Evolutionary conservation across 345 rosid species (phyloP).

Genomic region (Eucalyptus globulus): DNA sequence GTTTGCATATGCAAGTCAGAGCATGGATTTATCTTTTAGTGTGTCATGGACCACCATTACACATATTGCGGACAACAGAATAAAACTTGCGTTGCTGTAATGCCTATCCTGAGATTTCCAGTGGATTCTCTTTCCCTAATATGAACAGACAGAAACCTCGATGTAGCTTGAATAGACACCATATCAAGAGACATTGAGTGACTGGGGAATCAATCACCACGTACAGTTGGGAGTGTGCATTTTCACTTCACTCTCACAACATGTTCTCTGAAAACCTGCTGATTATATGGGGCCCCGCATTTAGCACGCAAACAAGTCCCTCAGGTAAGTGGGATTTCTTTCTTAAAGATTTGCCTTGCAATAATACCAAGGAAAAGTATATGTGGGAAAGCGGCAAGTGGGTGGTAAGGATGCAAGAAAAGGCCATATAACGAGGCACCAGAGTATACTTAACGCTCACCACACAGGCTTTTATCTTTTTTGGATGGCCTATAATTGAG

Average conservation of each 20-base stretch:
- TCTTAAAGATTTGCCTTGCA: neutral
- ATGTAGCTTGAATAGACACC: neutral
- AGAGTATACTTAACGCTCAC: neutral
- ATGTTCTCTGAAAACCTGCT: neutral
- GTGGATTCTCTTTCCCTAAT: neutral
- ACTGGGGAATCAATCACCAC: neutral
- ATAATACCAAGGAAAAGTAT: neutral
- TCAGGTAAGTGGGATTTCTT: neutral
- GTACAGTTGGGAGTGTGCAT: neutral
- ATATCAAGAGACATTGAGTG: neutral
- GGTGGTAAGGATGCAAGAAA: neutral
- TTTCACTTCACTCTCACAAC: neutral
- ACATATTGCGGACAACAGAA: neutral
- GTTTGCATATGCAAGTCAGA: neutral
- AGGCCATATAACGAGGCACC: neutral
- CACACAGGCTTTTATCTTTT: slow-evolving; percentile 43
- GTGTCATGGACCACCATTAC: neutral
- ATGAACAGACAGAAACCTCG: neutral
- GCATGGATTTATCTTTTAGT: neutral
- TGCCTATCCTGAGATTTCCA: neutral
- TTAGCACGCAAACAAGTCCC: neutral
- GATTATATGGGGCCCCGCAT: neutral
- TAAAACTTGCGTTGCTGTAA: neutral
- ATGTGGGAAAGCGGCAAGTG: neutral
- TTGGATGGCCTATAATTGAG: slow-evolving; percentile 74